Percentiles rank a stretch among this genome's conserved stretches.
Conservation (phyloP, 345 rosid species). For the Acer campestre region DNA sequence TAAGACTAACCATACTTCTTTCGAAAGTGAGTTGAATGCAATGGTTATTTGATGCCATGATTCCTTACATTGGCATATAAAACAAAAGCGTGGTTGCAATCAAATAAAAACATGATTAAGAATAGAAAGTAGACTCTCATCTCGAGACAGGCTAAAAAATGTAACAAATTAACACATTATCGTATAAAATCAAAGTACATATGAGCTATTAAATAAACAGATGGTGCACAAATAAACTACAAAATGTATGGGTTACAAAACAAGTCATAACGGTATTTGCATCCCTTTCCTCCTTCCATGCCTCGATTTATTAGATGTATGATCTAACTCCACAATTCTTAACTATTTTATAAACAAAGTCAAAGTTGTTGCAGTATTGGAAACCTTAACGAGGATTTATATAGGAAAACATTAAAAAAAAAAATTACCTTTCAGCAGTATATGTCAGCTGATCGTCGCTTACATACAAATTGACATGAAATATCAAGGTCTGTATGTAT, state of each 20-base stretch:
- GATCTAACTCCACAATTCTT: neutral
- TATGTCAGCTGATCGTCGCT: conserved; percentile 80
- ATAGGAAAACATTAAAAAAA: neutral
- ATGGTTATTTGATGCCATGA: neutral
- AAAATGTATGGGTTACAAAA: neutral
- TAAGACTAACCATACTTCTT: neutral
- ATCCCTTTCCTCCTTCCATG: neutral
- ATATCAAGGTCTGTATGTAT: conserved; percentile 58
- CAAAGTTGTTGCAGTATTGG: neutral
- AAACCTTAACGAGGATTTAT: neutral
- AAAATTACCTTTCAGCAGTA: conserved; percentile 72
- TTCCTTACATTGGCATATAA: neutral
- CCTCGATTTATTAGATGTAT: neutral
- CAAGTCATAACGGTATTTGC: neutral
- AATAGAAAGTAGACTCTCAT: neutral
- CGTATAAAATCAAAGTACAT: neutral
- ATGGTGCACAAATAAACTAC: neutral
- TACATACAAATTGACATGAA: conserved; percentile 62
- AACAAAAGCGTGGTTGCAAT: neutral
- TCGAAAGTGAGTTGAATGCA: neutral
- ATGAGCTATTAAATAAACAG: neutral
- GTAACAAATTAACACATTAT: neutral
- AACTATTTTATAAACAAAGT: neutral
- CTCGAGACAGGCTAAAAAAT: neutral
- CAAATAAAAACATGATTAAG: neutral